Conservation (phyloP, 495 filamentous ascomycete species). For the Aspergillus steynii region DNA sequence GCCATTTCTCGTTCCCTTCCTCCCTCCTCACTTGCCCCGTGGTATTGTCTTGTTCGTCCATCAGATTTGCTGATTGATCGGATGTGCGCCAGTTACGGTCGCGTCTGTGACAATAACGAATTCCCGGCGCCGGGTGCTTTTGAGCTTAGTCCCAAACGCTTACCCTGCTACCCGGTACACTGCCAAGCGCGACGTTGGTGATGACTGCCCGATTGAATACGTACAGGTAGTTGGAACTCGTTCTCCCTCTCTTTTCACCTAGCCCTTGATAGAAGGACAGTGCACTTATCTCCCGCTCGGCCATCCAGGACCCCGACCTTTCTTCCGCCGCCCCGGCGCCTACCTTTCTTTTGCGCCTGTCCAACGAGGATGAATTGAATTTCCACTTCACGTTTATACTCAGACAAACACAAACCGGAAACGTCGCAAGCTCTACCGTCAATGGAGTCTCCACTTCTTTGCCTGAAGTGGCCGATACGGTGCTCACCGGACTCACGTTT, state of each 20-base stretch:
- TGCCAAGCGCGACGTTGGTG: slow-evolving; percentile 72
- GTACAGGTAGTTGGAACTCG: slow-evolving; percentile 65
- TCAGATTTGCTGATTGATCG: slow-evolving; percentile 14
- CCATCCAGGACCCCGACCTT: slow-evolving; percentile 73
- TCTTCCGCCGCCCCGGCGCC: slow-evolving; percentile 55
- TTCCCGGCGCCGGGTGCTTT: slow-evolving; percentile 67
- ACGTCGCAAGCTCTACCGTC: slow-evolving; percentile 42
- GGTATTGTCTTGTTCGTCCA: background rate
- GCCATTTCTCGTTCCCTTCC: background rate
- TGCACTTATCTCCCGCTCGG: background rate
- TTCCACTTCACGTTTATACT: slow-evolving; percentile 92
- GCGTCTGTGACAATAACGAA: slow-evolving; percentile 78
- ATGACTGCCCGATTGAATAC: slow-evolving; percentile 80
- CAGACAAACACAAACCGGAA: slow-evolving; percentile 61
- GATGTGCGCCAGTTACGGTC: slow-evolving; percentile 68
- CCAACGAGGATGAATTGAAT: slow-evolving; percentile 84
- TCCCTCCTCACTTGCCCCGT: background rate
- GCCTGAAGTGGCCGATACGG: slow-evolving; percentile 61
- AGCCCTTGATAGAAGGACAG: slow-evolving; percentile 47
- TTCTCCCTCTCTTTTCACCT: background rate
- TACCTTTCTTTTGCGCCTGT: slow-evolving; percentile 79
- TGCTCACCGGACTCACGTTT: slow-evolving; percentile 87
- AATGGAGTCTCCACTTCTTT: slow-evolving; percentile 52
- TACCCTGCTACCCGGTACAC: slow-evolving; percentile 81
- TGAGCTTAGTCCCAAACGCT: slow-evolving; percentile 81